Evolutionary conservation across 495 filamentous ascomycete genomes (phyloP).

Genomic region (Penicillium subrubescens): DNA sequence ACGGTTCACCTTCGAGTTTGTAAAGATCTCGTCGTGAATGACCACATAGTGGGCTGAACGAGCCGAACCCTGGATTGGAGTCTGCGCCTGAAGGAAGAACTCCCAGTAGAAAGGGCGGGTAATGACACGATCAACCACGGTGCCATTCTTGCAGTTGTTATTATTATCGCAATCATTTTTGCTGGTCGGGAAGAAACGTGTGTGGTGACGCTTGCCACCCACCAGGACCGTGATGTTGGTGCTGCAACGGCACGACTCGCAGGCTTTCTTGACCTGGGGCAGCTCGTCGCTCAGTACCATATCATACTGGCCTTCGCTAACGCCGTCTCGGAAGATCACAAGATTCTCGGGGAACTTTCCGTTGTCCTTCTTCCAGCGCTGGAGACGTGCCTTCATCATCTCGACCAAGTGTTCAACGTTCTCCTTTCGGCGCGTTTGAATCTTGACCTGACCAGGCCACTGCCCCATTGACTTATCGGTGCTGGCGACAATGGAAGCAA

Average conservation of each 20-base stretch:
- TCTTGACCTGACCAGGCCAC: slow-evolving; percentile 65
- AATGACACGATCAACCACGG: slow-evolving; percentile 81
- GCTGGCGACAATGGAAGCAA: slow-evolving; percentile 76
- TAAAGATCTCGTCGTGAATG: slow-evolving; percentile 69
- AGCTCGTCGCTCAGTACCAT: slow-evolving; percentile 57
- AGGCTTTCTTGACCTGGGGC: slow-evolving; percentile 56
- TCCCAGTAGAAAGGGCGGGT: slow-evolving; percentile 70
- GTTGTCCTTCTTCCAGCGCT: slow-evolving; percentile 54
- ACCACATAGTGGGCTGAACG: slow-evolving; percentile 74
- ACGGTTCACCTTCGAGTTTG: neutral
- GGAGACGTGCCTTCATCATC: slow-evolving; percentile 60
- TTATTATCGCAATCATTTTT: slow-evolving; percentile 46
- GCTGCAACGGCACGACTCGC: slow-evolving; percentile 39
- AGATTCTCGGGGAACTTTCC: slow-evolving; percentile 62
- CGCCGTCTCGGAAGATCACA: slow-evolving; percentile 82
- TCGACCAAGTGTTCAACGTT: slow-evolving; percentile 55
- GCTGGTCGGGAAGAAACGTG: slow-evolving; percentile 72
- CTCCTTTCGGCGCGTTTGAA: slow-evolving; percentile 60
- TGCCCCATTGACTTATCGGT: slow-evolving; percentile 58
- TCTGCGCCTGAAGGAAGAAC: slow-evolving; percentile 81
- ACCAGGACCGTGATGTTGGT: slow-evolving; percentile 44
- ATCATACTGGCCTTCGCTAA: slow-evolving; percentile 77
- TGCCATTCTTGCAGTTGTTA: slow-evolving; percentile 67
- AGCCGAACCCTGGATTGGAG: slow-evolving; percentile 79
- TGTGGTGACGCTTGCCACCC: slow-evolving; percentile 86